These are phyloP conservation scores for Starmerella kuoi DNA, from an alignment of 805 yeast species.

Conservation along the genomic window DNA sequence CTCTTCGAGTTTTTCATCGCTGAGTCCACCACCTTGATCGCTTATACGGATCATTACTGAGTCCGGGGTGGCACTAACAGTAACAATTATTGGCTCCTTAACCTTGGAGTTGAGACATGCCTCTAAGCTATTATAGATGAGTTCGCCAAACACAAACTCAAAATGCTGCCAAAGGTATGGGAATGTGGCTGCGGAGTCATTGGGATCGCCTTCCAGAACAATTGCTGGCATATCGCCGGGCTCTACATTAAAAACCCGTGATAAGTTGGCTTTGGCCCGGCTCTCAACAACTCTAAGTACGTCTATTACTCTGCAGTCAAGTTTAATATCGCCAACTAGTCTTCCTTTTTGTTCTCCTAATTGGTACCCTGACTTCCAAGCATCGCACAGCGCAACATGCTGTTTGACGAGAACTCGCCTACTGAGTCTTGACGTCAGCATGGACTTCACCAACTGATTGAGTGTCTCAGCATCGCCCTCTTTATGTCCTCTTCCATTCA, in stretches of 20 bases:
- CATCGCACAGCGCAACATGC: constrained; percentile 65
- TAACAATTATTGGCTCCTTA: constrained; percentile 51
- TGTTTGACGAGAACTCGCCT: constrained; percentile 86
- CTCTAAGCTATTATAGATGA: constrained; percentile 71
- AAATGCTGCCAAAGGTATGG: constrained; percentile 80
- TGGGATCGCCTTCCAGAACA: constrained; percentile 47
- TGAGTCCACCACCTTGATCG: constrained; percentile 83
- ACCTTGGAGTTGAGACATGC: constrained; percentile 52
- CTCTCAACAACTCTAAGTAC: constrained; percentile 26
- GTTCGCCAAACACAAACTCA: constrained; percentile 77
- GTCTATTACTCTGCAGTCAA: constrained; percentile 50
- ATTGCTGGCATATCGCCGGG: constrained; percentile 51
- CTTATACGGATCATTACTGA: constrained; percentile 66
- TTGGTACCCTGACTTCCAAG: constrained; percentile 34
- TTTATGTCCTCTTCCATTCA: constrained; percentile 32
- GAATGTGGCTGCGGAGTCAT: constrained; percentile 43
- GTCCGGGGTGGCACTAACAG: constrained; percentile 54
- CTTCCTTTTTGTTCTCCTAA: constrained; percentile 26
- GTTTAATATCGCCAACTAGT: constrained; percentile 61
- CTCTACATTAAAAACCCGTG: constrained; percentile 25
- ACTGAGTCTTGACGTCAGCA: constrained; percentile 76
- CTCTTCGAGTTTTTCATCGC: constrained; percentile 41
- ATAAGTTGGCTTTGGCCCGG: constrained; percentile 29
- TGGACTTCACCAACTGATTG: constrained; percentile 62
- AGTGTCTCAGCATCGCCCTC: constrained; percentile 48